These are phyloP conservation scores for Verticillium longisporum DNA, from an alignment of 2,329 filamentous ascomycete species.

Conservation along the genomic window DNA sequence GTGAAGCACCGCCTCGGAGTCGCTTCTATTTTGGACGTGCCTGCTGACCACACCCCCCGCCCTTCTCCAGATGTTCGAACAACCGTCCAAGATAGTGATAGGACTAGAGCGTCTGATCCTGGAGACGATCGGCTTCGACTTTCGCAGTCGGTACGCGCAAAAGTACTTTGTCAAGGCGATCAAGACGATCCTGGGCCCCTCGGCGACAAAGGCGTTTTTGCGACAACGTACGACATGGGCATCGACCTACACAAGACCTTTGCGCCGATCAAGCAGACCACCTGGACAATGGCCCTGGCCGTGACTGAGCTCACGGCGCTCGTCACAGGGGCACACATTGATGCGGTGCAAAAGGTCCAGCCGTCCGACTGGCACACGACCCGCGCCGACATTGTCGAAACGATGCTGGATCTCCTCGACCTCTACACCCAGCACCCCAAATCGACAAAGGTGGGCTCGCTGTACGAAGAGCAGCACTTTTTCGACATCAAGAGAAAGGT, in stretches of 20 bases:
- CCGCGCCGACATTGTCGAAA: slow-evolving; percentile 57
- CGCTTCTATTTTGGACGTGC: not conserved
- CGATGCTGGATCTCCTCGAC: slow-evolving; percentile 83
- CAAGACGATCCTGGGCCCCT: slow-evolving; percentile 43
- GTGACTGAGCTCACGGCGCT: slow-evolving; percentile 74
- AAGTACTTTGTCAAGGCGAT: slow-evolving; percentile 76
- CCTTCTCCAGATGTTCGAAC: slow-evolving; percentile 65
- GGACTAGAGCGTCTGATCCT: slow-evolving; percentile 88
- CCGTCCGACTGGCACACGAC: slow-evolving; percentile 38
- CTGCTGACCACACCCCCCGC: not conserved
- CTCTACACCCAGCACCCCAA: slow-evolving; percentile 81
- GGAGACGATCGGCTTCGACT: slow-evolving; percentile 90
- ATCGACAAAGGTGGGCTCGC: slow-evolving; percentile 65
- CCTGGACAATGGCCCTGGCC: slow-evolving; percentile 76
- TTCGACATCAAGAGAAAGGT: slow-evolving; percentile 85
- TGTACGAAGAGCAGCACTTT: slow-evolving; percentile 69
- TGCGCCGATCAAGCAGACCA: slow-evolving; percentile 82
- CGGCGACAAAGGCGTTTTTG: slow-evolving; percentile 50
- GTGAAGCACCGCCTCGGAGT: not conserved
- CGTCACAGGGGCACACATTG: slow-evolving; percentile 51
- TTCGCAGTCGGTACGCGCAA: slow-evolving; percentile 81
- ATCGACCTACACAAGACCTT: slow-evolving; percentile 92
- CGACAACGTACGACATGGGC: slow-evolving; percentile 71
- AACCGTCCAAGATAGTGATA: slow-evolving; percentile 72
- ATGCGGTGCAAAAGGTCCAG: slow-evolving; percentile 42